A percentile compares a stretch with the other conserved stretches of the same genome.
Conservation (phyloP, 2,329 filamentous ascomycete species). For the Teratosphaeria epicoccoides region DNA sequence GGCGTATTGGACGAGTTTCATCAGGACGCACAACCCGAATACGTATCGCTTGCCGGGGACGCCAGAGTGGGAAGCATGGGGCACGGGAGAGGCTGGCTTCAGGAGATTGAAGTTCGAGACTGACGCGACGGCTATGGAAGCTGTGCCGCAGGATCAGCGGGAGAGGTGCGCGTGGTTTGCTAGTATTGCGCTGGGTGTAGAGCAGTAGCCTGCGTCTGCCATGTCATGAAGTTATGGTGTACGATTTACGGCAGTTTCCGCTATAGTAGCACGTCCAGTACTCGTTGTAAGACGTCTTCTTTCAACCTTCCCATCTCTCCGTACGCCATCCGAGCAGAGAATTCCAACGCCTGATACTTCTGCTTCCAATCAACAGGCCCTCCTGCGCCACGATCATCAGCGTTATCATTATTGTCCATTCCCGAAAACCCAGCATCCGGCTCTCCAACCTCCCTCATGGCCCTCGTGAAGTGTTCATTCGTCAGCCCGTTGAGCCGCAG, state of each 20-base stretch:
- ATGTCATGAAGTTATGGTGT: neutral
- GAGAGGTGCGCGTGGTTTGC: constrained; percentile 40
- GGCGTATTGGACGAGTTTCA: constrained; percentile 65
- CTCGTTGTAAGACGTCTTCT: constrained; percentile 20
- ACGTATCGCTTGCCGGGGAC: constrained; percentile 34
- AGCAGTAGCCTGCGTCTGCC: constrained; percentile 30
- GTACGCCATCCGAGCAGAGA: constrained; percentile 20
- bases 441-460: constrained; percentile 11
- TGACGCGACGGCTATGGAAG: constrained; percentile 31
- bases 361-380: constrained; percentile 21
- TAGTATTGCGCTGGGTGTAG: constrained; percentile 38
- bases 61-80: constrained; percentile 44
- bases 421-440: neutral
- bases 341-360: constrained; percentile 21
- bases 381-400: constrained; percentile 11
- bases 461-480: neutral
- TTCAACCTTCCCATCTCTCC: constrained; percentile 24
- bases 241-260: neutral
- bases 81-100: constrained; percentile 15
- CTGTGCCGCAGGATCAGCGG: constrained; percentile 26
- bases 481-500: neutral
- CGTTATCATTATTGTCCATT: neutral
- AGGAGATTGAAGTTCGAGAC: constrained; percentile 29
- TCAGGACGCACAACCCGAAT: constrained; percentile 57
- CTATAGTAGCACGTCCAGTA: constrained; percentile 18